A percentile compares a stretch with the other conserved stretches of the same genome.
phyloP scores from a whole-genome alignment of 345 rosid species.

The Populus nigra region DNA sequence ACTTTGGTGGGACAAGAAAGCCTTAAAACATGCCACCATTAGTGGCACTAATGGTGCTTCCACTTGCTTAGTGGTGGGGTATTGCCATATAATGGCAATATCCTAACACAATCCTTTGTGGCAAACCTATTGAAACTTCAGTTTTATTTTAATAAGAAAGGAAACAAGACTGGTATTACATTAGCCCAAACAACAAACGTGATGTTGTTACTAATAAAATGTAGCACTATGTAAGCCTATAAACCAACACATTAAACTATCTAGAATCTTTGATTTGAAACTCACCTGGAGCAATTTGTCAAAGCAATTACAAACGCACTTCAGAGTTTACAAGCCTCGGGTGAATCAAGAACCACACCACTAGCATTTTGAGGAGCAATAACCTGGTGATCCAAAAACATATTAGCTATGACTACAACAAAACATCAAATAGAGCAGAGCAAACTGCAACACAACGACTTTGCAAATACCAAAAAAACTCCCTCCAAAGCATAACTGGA shows the following conservation, averaged over 20 bases:
- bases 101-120: too few relatives aligned
- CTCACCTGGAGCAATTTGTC: conserved; percentile 86
- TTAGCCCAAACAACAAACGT: background rate
- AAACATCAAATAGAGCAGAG: background rate
- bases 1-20: too few relatives aligned
- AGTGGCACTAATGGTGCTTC: too few relatives aligned
- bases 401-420: conserved; percentile 4
- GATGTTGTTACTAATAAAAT: background rate
- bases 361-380: conserved; percentile 97
- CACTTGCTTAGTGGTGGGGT: too few relatives aligned
- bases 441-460: conserved; percentile 6
- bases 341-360: conserved; percentile 88
- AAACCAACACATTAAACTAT: conserved; percentile 1
- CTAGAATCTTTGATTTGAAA: conserved; percentile 22
- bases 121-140: background rate
- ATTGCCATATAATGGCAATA: too few relatives aligned
- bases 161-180: background rate
- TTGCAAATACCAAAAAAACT: conserved; percentile 67
- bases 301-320: conserved; percentile 91
- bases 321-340: conserved; percentile 89
- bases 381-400: conserved; percentile 46
- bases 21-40: too few relatives aligned
- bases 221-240: background rate
- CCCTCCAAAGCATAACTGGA: conserved; percentile 93
- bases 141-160: background rate